Percentiles rank a stretch among this genome's conserved stretches.
These are phyloP conservation scores for Cicer judaicum DNA, from an alignment of 306 rosid species.

Conservation along the genomic window DNA sequence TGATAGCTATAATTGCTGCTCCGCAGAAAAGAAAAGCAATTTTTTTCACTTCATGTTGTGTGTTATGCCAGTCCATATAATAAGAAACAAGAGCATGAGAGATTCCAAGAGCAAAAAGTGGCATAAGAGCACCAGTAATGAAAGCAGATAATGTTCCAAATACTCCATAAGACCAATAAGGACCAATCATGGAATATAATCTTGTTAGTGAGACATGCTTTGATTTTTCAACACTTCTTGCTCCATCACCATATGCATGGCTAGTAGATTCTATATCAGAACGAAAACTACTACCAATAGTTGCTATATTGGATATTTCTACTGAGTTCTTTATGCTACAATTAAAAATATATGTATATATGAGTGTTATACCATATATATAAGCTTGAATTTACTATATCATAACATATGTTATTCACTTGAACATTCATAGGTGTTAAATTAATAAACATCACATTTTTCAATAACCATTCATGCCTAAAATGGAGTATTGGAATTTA, in stretches of 20 bases:
- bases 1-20: slow-evolving; percentile 67
- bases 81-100: slow-evolving; percentile 89
- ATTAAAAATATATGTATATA: slow-evolving; percentile 1
- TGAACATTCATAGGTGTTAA: slow-evolving; percentile 20
- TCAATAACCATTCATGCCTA: neutral
- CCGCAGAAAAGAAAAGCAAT: slow-evolving; percentile 76
- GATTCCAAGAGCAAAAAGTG: slow-evolving; percentile 90
- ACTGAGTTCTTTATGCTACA: slow-evolving; percentile 60
- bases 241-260: slow-evolving; percentile 56
- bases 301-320: slow-evolving; percentile 65
- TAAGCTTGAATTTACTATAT: slow-evolving; percentile 1
- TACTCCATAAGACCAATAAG: slow-evolving; percentile 82
- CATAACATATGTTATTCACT: slow-evolving; percentile 5
- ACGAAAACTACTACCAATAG: slow-evolving; percentile 81
- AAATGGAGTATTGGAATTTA: neutral
- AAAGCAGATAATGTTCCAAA: slow-evolving; percentile 75
- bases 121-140: slow-evolving; percentile 90
- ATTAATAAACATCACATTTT: neutral
- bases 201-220: slow-evolving; percentile 57
- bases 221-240: slow-evolving; percentile 47
- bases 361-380: neutral
- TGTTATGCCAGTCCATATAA: slow-evolving; percentile 91
- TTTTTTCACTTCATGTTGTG: slow-evolving; percentile 67
- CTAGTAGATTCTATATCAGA: slow-evolving; percentile 78
- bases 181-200: slow-evolving; percentile 80